Conservation (phyloP, 1,284 basidiomycete genomes). For the Anthracocystis panici-leucophaei region DNA sequence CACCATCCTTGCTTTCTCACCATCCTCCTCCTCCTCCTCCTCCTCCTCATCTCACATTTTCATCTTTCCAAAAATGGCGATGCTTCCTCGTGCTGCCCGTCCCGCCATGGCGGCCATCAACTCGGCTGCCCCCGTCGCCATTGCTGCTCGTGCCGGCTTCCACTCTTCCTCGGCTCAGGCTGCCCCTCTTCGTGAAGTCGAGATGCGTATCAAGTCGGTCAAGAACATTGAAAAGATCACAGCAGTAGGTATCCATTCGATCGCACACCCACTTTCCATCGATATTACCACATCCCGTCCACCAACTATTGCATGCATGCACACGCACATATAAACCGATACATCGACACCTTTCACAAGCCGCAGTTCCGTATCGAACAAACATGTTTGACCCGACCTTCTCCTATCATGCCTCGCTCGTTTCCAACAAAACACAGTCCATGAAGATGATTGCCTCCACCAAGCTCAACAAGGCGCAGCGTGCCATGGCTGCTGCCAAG, state of each 20-base stretch:
- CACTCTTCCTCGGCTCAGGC: conserved; percentile 78
- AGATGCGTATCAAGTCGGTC: conserved; percentile 95
- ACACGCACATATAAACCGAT: too few relatives aligned
- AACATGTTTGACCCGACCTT: conserved; percentile 10
- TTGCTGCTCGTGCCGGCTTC: conserved; percentile 62
- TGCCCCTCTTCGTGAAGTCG: conserved; percentile 97
- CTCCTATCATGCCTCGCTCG: background rate
- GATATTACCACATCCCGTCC: background rate
- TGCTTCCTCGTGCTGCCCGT: conserved; percentile 61
- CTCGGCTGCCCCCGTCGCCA: conserved; percentile 46
- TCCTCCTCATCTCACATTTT: conserved; percentile 3
- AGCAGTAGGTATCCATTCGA: conserved; percentile 76
- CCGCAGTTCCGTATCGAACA: background rate
- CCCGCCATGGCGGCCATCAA: conserved; percentile 52
- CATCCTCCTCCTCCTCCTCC: conserved; percentile 10
- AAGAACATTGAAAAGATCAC: conserved; percentile 98
- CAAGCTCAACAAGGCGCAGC: conserved; percentile 88
- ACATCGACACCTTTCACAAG: too few relatives aligned
- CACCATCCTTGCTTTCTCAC: conserved; percentile 6
- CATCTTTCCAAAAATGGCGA: conserved; percentile 53
- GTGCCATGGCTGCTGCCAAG: conserved; percentile 93
- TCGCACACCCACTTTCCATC: background rate
- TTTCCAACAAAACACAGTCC: conserved; percentile 74
- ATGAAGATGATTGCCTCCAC: conserved; percentile 98
- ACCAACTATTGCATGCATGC: background rate